These are phyloP conservation scores for Pythium biforme DNA, from an alignment of 352 stramenopile species.

Conservation along the genomic window DNA sequence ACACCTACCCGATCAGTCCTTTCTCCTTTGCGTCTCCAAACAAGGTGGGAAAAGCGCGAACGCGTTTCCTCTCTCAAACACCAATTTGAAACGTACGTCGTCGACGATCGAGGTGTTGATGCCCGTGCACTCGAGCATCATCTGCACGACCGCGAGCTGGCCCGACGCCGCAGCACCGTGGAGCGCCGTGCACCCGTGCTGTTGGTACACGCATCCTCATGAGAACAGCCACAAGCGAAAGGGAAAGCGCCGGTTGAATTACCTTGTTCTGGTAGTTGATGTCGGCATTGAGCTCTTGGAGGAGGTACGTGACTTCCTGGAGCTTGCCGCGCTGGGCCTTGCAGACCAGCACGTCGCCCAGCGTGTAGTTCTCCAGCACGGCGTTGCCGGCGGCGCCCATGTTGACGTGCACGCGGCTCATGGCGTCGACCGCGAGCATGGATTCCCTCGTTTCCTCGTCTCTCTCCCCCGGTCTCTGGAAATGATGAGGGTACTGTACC, in stretches of 20 bases:
- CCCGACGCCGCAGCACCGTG: conserved; percentile 74
- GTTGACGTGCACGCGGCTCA: conserved; percentile 71
- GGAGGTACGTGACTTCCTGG: conserved; percentile 70
- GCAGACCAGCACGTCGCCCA: conserved; percentile 85
- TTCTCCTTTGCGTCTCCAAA: too few species aligned
- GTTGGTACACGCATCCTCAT: background rate
- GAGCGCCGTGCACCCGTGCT: conserved; percentile 83
- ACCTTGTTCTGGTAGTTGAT: conserved; percentile 89
- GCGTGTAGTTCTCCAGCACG: conserved; percentile 72
- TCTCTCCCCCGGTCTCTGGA: conserved; percentile 9
- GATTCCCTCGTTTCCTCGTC: conserved; percentile 4
- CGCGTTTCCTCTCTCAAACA: too few species aligned
- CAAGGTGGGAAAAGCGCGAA: too few species aligned
- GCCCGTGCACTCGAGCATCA: conserved; percentile 56
- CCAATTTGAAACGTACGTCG: conserved; percentile 62
- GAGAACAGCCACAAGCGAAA: background rate
- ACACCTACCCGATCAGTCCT: background rate
- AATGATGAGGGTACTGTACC: background rate
- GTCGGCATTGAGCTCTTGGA: conserved; percentile 74
- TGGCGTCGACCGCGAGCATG: conserved; percentile 29
- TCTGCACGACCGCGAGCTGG: conserved; percentile 81
- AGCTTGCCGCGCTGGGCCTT: conserved; percentile 85
- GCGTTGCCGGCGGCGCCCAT: conserved; percentile 46
- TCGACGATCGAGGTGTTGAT: conserved; percentile 67
- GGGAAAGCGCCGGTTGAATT: too few species aligned